Percentiles rank a stretch among this genome's conserved stretches.
Conservation (phyloP, 306 rosid species). For the Oemleria cerasiformis region DNA sequence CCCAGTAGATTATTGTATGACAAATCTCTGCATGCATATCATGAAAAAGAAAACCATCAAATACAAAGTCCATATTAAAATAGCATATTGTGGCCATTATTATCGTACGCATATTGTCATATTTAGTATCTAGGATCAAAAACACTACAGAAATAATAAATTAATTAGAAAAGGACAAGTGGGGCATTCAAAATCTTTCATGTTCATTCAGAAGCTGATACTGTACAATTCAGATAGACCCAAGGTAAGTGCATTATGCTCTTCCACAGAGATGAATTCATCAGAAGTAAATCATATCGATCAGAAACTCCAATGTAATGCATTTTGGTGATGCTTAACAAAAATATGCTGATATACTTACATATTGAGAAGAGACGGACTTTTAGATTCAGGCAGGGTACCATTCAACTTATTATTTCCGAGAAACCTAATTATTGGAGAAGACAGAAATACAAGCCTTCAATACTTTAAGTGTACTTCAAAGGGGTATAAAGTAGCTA, state of each 20-base stretch:
- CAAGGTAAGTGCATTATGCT: neutral
- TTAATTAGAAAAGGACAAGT: neutral
- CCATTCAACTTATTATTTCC: slow-evolving; percentile 74
- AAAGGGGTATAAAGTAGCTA: slow-evolving; percentile 2
- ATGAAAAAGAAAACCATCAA: slow-evolving; percentile 11
- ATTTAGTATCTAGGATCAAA: neutral
- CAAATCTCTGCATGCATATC: slow-evolving; percentile 61
- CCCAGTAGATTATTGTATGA: slow-evolving; percentile 77
- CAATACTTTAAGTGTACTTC: slow-evolving; percentile 8
- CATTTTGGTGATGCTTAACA: neutral
- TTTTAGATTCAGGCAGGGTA: slow-evolving; percentile 48
- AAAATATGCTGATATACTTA: slow-evolving; percentile 31
- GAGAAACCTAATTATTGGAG: slow-evolving; percentile 52
- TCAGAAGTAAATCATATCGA: neutral
- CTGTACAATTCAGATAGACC: neutral
- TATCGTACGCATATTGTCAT: no score
- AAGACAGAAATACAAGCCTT: slow-evolving; percentile 13
- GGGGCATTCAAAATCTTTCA: neutral
- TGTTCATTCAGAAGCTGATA: neutral
- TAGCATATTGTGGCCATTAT: neutral
- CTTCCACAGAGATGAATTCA: neutral
- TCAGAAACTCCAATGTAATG: neutral
- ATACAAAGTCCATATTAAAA: neutral
- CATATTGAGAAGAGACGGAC: slow-evolving; percentile 50
- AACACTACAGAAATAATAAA: neutral